Percentiles rank a stretch among this genome's conserved stretches.
These are phyloP conservation scores for Chenopodium suecicum DNA, from an alignment of 148 eudicot species.

Conservation along the genomic window DNA sequence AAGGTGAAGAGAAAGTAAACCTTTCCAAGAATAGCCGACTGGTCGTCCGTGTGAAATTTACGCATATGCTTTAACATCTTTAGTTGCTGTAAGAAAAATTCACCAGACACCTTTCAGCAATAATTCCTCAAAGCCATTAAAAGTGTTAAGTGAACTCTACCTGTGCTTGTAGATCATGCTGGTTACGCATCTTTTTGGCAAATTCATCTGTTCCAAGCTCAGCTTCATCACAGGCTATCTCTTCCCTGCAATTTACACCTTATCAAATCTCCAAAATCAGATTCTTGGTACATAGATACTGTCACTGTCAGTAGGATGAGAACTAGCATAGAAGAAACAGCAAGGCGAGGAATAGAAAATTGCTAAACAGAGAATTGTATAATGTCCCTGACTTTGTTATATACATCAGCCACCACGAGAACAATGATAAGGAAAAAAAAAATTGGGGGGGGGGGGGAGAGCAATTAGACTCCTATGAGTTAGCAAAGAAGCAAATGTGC, in stretches of 20 bases:
- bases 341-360: background rate
- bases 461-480: background rate
- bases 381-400: background rate
- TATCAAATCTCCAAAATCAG: slow-evolving; percentile 2
- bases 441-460: background rate
- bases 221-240: slow-evolving; percentile 92
- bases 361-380: background rate
- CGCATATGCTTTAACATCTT: slow-evolving; percentile 89
- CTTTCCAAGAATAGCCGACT: slow-evolving; percentile 78
- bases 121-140: background rate
- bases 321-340: background rate
- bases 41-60: slow-evolving; percentile 63
- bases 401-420: background rate
- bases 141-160: slow-evolving; percentile 30
- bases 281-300: background rate
- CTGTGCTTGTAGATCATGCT: slow-evolving; percentile 58
- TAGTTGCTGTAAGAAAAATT: slow-evolving; percentile 63
- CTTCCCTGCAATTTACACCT: slow-evolving; percentile 59
- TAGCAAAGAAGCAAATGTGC: background rate
- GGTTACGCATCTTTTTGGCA: slow-evolving; percentile 64
- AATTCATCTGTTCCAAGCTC: slow-evolving; percentile 84
- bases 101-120: slow-evolving; percentile 5
- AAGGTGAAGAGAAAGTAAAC: slow-evolving; percentile 27
- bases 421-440: background rate
- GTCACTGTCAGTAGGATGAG: background rate